A percentile compares a stretch with the other conserved stretches of the same genome.
These are phyloP conservation scores for Encephalitozoon cuniculi DNA, from an alignment of 371 early-diverging fungal genomes.

Conservation along the genomic window DNA sequence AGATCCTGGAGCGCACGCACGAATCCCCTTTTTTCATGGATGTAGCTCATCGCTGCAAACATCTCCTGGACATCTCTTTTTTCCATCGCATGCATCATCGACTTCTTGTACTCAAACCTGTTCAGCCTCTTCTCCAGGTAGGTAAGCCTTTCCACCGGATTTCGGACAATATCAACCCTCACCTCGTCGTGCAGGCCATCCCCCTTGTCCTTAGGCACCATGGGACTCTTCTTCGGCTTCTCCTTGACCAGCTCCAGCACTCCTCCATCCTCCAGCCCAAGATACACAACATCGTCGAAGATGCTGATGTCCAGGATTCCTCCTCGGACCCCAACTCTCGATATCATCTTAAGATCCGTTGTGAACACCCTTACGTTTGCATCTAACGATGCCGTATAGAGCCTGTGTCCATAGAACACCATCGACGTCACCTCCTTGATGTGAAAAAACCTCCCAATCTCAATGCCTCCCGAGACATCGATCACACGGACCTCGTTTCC, in stretches of 20 bases:
- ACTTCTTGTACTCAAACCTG: slow-evolving; percentile 30
- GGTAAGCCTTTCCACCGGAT: not conserved
- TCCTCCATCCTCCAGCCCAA: slow-evolving; percentile 21
- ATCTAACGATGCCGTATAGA: slow-evolving; percentile 37
- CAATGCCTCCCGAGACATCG: not conserved
- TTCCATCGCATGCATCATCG: slow-evolving; percentile 9
- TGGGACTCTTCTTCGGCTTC: not conserved
- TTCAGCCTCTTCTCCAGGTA: slow-evolving; percentile 32
- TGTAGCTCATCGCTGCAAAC: slow-evolving; percentile 37
- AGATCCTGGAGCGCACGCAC: slow-evolving; percentile 22
- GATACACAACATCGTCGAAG: not conserved
- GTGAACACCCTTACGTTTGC: slow-evolving; percentile 28
- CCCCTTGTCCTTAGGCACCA: not conserved
- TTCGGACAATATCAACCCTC: slow-evolving; percentile 14
- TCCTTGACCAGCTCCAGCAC: not conserved
- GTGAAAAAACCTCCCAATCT: not conserved
- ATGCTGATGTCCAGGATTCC: slow-evolving; percentile 5
- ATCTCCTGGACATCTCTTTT: slow-evolving; percentile 17
- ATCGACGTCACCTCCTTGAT: slow-evolving; percentile 29
- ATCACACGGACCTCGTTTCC: slow-evolving; percentile 18
- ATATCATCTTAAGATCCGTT: slow-evolving; percentile 15
- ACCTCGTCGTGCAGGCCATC: slow-evolving; percentile 37
- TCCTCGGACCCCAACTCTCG: slow-evolving; percentile 1
- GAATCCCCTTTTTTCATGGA: slow-evolving; percentile 23
- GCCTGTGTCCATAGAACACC: not conserved